These are phyloP conservation scores for Ceratocystis lukuohia DNA, from an alignment of 2,329 filamentous ascomycete genomes.

Conservation along the genomic window DNA sequence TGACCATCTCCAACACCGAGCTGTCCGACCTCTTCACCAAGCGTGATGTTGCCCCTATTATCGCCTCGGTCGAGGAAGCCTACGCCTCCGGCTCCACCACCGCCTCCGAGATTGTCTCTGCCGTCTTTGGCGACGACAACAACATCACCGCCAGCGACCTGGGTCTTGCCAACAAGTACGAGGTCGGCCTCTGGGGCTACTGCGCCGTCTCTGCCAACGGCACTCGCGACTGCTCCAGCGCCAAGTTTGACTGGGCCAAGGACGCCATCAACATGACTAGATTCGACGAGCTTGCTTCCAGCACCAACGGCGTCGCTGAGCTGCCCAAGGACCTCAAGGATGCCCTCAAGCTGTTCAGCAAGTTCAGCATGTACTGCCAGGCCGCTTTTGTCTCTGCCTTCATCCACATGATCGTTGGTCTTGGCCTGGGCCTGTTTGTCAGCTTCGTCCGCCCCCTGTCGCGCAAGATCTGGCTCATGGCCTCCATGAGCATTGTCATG, in stretches of 20 bases:
- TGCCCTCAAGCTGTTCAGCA: conserved; percentile 59
- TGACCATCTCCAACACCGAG: conserved; percentile 22
- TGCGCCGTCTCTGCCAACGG: conserved; percentile 50
- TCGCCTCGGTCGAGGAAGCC: conserved; percentile 40
- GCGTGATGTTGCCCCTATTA: conserved; percentile 41
- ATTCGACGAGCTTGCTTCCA: conserved; percentile 40
- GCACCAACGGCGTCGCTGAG: conserved; percentile 41
- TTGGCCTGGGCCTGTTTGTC: conserved; percentile 68
- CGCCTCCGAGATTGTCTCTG: conserved; percentile 21
- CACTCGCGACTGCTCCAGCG: conserved; percentile 53
- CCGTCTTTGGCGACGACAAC: conserved; percentile 21
- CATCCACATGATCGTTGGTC: conserved; percentile 53
- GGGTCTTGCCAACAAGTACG: conserved; percentile 61
- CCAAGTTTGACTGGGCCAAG: conserved; percentile 64
- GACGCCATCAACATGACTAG: conserved; percentile 52
- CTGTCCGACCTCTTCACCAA: conserved; percentile 19
- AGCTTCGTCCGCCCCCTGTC: conserved; percentile 72
- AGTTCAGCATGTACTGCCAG: conserved; percentile 68
- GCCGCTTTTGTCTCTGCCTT: conserved; percentile 66
- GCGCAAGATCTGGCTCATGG: conserved; percentile 67
- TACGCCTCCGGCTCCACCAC: conserved; percentile 49
- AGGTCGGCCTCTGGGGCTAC: conserved; percentile 76
- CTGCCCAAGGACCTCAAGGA: conserved; percentile 54
- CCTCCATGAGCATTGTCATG: conserved; percentile 42
- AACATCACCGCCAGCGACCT: conserved; percentile 47